A percentile compares a stretch with the other conserved stretches of the same genome.
Conservation (phyloP, 78 protist genomes). For the Dictyostelium purpureum region DNA sequence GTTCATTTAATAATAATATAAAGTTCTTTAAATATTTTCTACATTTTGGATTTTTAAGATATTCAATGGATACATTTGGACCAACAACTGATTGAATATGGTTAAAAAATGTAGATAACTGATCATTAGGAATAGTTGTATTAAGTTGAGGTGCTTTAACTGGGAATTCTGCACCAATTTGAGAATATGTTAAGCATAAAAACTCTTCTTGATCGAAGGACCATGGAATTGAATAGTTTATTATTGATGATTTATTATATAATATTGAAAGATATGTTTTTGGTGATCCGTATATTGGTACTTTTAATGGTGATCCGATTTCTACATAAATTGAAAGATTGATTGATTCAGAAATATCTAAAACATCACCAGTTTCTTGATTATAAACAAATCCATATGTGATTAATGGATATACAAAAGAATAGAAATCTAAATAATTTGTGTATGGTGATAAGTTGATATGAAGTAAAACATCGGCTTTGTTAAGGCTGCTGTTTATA, state of each 20-base stretch:
- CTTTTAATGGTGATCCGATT: conserved; percentile 26
- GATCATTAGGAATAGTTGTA: background rate
- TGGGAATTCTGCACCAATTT: background rate
- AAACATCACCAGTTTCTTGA: background rate
- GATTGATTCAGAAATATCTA: background rate
- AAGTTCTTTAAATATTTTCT: background rate
- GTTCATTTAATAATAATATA: background rate
- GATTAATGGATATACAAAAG: conserved; percentile 31
- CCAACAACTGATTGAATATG: background rate
- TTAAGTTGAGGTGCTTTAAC: background rate
- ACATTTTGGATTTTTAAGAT: background rate
- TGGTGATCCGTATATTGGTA: background rate
- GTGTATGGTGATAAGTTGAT: background rate
- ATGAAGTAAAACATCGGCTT: background rate
- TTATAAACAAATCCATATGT: conserved; percentile 26
- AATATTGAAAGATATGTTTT: background rate
- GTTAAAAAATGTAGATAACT: too few relatives aligned
- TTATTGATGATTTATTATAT: background rate
- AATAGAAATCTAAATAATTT: background rate
- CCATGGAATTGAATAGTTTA: background rate
- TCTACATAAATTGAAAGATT: background rate
- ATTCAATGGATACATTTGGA: background rate
- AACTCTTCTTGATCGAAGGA: background rate
- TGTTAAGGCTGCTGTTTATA: background rate
- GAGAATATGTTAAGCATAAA: background rate